phyloP scores from a whole-genome alignment of 257 asterid genomes.

The Pogostemon cablin region DNA sequence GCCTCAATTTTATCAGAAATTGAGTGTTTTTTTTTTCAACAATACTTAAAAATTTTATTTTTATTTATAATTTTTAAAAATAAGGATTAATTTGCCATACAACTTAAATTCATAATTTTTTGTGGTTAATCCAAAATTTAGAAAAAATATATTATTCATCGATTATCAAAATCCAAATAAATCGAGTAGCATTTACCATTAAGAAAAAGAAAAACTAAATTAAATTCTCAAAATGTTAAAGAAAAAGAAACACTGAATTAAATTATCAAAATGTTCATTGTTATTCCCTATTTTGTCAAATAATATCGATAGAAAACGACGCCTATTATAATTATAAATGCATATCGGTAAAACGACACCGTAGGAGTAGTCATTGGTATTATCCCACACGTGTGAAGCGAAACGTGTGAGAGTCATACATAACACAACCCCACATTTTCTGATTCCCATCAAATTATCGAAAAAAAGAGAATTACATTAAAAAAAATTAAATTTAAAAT shows the following conservation, averaged over 20 bases:
- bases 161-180: too few species aligned
- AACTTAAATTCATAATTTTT: too few species aligned
- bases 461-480: not conserved
- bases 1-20: too few species aligned
- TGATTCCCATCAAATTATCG: not conserved
- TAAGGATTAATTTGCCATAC: too few species aligned
- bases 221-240: too few species aligned
- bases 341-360: conserved; percentile 6
- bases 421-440: conserved; percentile 16
- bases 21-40: too few species aligned
- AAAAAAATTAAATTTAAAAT: not conserved
- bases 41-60: too few species aligned
- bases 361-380: not conserved
- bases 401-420: conserved; percentile 29
- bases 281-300: not conserved
- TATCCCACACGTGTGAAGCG: conserved; percentile 28
- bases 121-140: too few species aligned
- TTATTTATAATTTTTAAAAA: too few species aligned
- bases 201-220: too few species aligned
- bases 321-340: not conserved
- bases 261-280: not conserved
- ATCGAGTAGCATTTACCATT: too few species aligned
- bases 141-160: too few species aligned
- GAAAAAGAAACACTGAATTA: not conserved
- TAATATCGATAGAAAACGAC: not conserved